Evolutionary conservation across 2,329 filamentous ascomycete genomes (phyloP).

Genomic region (Pseudocercospora vitis): DNA sequence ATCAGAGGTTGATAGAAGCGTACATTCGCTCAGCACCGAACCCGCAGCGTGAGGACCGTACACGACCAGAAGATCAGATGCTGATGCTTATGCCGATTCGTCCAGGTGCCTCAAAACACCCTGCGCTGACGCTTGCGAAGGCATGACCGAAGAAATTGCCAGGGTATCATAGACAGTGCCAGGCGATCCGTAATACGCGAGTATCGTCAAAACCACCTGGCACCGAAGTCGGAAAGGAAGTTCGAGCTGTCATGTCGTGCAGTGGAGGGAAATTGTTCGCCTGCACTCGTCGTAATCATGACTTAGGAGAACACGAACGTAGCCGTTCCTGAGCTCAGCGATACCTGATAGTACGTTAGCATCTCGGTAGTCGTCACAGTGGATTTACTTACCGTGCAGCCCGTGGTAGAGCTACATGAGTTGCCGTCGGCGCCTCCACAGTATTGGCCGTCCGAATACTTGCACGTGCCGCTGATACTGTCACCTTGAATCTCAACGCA

Average conservation of each 20-base stretch:
- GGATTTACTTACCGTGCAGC: slow-evolving; percentile 75
- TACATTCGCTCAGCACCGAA: slow-evolving; percentile 27
- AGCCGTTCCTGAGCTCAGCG: slow-evolving; percentile 51
- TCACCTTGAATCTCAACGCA: slow-evolving; percentile 75
- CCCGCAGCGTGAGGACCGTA: slow-evolving; percentile 28
- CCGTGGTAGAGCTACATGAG: slow-evolving; percentile 53
- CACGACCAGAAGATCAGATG: slow-evolving; percentile 24
- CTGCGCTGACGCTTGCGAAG: slow-evolving; percentile 13
- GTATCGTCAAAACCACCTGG: slow-evolving; percentile 11
- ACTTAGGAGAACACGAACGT: slow-evolving; percentile 47
- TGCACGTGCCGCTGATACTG: slow-evolving; percentile 60
- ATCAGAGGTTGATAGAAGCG: slow-evolving; percentile 20
- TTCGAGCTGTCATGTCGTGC: slow-evolving; percentile 21
- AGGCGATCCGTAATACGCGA: slow-evolving; percentile 22
- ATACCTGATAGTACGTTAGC: slow-evolving; percentile 43
- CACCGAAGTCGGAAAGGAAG: slow-evolving; percentile 13
- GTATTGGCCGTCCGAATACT: slow-evolving; percentile 65
- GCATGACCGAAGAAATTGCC: slow-evolving; percentile 15
- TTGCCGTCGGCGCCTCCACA: slow-evolving; percentile 50
- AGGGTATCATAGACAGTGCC: slow-evolving; percentile 31
- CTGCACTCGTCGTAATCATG: slow-evolving; percentile 16
- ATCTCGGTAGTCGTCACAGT: background rate
- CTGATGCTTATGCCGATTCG: slow-evolving; percentile 26
- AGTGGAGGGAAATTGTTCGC: slow-evolving; percentile 10
- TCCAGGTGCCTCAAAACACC: slow-evolving; percentile 10